Conservation (phyloP, 176 grass and related monocot species). For the Raddia distichophylla region DNA sequence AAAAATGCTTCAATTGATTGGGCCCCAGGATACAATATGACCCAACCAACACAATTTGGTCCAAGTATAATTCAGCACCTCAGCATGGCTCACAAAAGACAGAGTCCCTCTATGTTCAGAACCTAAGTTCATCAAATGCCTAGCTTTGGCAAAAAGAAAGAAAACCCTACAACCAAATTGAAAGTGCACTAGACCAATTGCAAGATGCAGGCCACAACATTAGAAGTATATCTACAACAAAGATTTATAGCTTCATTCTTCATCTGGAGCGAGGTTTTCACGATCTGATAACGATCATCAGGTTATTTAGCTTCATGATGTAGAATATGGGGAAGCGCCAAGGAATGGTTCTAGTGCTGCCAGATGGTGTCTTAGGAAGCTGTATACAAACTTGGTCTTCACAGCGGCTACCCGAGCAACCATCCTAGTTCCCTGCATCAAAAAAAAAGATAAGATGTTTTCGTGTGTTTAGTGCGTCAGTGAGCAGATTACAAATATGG, state of each 20-base stretch:
- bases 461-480: neutral
- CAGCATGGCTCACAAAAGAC: neutral
- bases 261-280: neutral
- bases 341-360: constrained; percentile 63
- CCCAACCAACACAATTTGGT: neutral
- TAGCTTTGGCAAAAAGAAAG: neutral
- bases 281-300: neutral
- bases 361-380: constrained; percentile 67
- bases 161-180: neutral
- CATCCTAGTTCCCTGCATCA: constrained; percentile 63
- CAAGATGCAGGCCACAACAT: neutral
- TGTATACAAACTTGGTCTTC: constrained; percentile 67
- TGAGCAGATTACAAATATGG: neutral
- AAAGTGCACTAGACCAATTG: neutral
- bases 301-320: constrained; percentile 43
- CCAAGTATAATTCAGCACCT: neutral
- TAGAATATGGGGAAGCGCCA: constrained; percentile 63
- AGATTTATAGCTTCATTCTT: neutral
- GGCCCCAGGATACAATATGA: neutral
- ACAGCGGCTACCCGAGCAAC: constrained; percentile 60
- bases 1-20: neutral
- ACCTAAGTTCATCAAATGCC: neutral
- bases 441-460: neutral
- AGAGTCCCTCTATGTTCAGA: neutral
- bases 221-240: neutral